Evolutionary conservation across 139 green algal species (phyloP).

Genomic region (Tetraselmis chui): DNA sequence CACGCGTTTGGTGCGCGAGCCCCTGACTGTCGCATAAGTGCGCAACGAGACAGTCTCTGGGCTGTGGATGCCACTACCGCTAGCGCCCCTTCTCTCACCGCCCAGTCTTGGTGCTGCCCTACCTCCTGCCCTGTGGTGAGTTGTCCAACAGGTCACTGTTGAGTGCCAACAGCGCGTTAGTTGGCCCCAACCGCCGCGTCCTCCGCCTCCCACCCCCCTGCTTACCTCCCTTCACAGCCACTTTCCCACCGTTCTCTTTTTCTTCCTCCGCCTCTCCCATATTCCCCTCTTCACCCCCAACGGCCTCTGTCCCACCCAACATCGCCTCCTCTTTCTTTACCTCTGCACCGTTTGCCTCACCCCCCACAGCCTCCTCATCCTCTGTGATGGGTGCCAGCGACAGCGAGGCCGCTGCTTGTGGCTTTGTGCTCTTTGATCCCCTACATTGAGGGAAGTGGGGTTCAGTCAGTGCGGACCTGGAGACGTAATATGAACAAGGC

Average conservation of each 20-base stretch:
- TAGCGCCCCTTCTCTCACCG: too few relatives aligned
- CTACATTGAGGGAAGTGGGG: not conserved
- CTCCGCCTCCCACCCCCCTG: not conserved
- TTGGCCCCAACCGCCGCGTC: not conserved
- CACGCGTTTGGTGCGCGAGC: too few relatives aligned
- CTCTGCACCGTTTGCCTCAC: not conserved
- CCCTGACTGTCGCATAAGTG: too few relatives aligned
- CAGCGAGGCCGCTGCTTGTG: not conserved
- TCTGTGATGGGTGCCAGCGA: not conserved
- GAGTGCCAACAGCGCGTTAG: not conserved
- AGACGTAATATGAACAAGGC: too few relatives aligned
- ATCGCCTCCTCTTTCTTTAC: not conserved
- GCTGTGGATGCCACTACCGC: too few relatives aligned
- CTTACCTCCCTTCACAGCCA: too few relatives aligned
- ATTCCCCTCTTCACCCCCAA: not conserved
- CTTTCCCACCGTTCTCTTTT: not conserved
- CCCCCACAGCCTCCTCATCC: not conserved
- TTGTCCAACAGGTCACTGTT: not conserved
- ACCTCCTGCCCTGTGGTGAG: too few relatives aligned
- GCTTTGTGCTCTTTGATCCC: not conserved
- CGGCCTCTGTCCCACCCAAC: not conserved
- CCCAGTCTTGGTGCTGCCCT: too few relatives aligned
- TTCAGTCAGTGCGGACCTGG: not conserved
- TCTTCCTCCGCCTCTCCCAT: not conserved
- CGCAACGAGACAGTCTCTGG: too few relatives aligned